These are phyloP conservation scores for Fusarium domesticum DNA, from an alignment of 2,329 filamentous ascomycete species.

Conservation along the genomic window DNA sequence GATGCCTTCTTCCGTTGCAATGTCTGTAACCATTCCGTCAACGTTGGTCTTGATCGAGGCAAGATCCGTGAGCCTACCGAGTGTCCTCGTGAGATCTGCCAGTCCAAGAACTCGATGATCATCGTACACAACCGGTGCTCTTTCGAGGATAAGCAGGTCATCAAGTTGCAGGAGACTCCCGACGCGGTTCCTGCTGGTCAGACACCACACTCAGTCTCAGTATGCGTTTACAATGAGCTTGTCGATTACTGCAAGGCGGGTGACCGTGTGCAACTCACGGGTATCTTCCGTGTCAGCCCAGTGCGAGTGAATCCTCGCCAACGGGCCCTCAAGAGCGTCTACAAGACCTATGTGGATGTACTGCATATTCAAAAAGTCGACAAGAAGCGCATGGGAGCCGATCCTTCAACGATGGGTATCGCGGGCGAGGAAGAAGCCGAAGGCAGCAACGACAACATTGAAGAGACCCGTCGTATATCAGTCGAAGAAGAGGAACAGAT, in stretches of 20 bases:
- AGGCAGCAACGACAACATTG: constrained; percentile 69
- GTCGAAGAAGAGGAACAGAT: constrained; percentile 90
- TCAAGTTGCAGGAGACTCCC: constrained; percentile 96
- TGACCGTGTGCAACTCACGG: constrained; percentile 92
- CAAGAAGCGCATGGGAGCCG: constrained; percentile 88
- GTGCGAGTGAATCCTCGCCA: constrained; percentile 93
- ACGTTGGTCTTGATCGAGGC: constrained; percentile 88
- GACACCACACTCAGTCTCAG: constrained; percentile 93
- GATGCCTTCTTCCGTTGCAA: constrained; percentile 97
- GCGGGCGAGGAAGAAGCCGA: constrained; percentile 65
- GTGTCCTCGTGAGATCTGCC: constrained; percentile 79
- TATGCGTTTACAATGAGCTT: constrained; percentile 94
- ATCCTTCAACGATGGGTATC: constrained; percentile 82
- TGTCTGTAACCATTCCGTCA: constrained; percentile 85
- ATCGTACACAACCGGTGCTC: constrained; percentile 94
- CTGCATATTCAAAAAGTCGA: constrained; percentile 96
- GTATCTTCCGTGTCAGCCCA: constrained; percentile 92
- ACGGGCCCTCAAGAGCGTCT: constrained; percentile 87
- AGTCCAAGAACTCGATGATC: constrained; percentile 92
- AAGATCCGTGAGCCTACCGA: constrained; percentile 92
- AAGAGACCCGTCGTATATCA: constrained; percentile 79
- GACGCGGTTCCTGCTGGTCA: constrained; percentile 93
- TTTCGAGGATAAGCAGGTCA: constrained; percentile 97
- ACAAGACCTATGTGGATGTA: constrained; percentile 97
- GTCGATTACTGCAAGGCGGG: constrained; percentile 98